These are phyloP conservation scores for Schizophyllum amplum DNA, from an alignment of 1,284 basidiomycete species.

Conservation along the genomic window DNA sequence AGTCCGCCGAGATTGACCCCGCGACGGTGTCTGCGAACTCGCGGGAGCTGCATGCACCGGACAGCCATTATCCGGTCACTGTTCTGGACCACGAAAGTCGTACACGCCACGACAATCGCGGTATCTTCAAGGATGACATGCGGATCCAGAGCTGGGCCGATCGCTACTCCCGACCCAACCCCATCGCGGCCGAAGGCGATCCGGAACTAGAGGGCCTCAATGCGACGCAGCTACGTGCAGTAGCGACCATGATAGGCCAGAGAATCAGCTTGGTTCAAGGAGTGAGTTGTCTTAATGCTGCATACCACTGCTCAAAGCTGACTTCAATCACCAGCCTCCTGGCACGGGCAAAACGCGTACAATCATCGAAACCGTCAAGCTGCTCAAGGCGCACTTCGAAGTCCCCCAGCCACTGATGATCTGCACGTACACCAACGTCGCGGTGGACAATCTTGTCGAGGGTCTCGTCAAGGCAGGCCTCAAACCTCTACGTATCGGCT, in stretches of 20 bases:
- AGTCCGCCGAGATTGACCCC: slow-evolving; percentile 16
- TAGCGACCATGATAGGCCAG: slow-evolving; percentile 82
- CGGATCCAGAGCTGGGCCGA: slow-evolving; percentile 70
- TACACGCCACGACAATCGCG: slow-evolving; percentile 20
- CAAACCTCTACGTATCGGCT: slow-evolving; percentile 73
- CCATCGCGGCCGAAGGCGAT: slow-evolving; percentile 73
- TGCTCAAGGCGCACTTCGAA: slow-evolving; percentile 84
- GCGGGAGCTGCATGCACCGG: slow-evolving; percentile 14
- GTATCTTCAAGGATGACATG: slow-evolving; percentile 63
- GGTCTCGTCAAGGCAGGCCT: slow-evolving; percentile 58
- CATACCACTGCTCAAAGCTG: slow-evolving; percentile 5
- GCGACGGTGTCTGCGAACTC: neutral
- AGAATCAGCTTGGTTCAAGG: slow-evolving; percentile 82
- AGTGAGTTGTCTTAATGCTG: slow-evolving; percentile 34
- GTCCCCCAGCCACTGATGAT: slow-evolving; percentile 82
- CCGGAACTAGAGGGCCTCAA: slow-evolving; percentile 67
- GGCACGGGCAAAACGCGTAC: slow-evolving; percentile 96
- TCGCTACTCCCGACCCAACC: slow-evolving; percentile 53
- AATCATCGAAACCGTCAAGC: slow-evolving; percentile 75
- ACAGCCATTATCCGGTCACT: slow-evolving; percentile 20
- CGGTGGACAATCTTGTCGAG: slow-evolving; percentile 89
- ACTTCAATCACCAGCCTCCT: slow-evolving; percentile 54
- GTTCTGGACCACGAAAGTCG: slow-evolving; percentile 5
- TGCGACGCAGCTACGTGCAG: slow-evolving; percentile 71
- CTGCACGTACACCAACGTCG: slow-evolving; percentile 90